Evolutionary conservation across 768 basidiomycete species (phyloP), one percentile per base, ranked within the genome.

Genomic region (Antrodiella citrinella): DNA sequence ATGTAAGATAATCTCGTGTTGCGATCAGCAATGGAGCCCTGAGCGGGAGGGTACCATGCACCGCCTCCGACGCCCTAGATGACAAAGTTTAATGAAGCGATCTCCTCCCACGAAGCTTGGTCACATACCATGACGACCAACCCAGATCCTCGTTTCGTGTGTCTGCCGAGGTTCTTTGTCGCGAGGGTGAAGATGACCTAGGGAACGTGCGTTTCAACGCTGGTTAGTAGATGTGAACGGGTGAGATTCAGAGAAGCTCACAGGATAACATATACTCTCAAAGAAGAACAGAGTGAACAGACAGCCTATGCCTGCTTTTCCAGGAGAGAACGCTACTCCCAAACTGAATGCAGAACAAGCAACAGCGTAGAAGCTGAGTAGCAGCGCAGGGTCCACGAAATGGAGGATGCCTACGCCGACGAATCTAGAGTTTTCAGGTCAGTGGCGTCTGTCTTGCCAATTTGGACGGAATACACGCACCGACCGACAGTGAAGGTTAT

Each of bases 261-360:
- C 78, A 4, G 81, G 81, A 55, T 82, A 83, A 57, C 83, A 86
- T 52, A 86, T 85, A 24, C 82, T 84, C 65, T 86, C 84, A 61
- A 84, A 84, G 72, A 82, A 84, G 72, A 85, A 84, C 49, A 86
- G 65, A 49, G 70, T 60, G 59, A 83, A 86, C 26, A 86, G 61
- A 65, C 76, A 82, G 9, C 70, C 77, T 39, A 87, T 66, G 26
- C 78, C 85, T 3, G 73, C 67, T 47, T 69, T 67, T 12, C 84
- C 81, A 5, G 72, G 66, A 5, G 78, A 60, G 21, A 75, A 69
- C 9, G 79, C 71, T 44, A 77, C 68, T 45, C 74, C 65, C 50
- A 85, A 60, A 47, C 71, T 68, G 59, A 84, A 81, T 25, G 75
- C 42, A 35, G 67, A 70, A 61, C 81, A 84, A 23, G 65, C 62